These are phyloP conservation scores for Chloris gayana DNA, from an alignment of 176 grass and related monocot genomes.

Conservation along the genomic window DNA sequence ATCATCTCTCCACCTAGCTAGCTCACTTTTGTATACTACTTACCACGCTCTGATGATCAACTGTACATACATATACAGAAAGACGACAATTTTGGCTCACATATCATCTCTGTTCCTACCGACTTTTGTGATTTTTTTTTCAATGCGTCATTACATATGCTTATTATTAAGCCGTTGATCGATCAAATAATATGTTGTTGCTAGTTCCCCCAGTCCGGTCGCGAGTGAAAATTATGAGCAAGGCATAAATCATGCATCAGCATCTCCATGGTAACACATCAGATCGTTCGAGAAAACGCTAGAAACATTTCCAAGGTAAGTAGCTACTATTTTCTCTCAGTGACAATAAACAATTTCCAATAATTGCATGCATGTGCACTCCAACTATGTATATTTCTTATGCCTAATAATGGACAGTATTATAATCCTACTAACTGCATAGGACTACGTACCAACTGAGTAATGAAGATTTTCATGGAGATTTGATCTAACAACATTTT, in stretches of 20 bases:
- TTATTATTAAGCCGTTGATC: no score
- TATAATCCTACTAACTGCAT: background rate
- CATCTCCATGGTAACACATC: no score
- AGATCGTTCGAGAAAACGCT: background rate
- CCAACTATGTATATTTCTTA: background rate
- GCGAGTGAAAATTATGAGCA: no score
- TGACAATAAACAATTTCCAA: background rate
- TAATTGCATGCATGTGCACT: background rate
- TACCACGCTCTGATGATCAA: background rate
- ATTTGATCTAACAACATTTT: no score
- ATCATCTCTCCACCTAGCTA: background rate
- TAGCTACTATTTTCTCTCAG: no score
- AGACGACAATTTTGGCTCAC: background rate
- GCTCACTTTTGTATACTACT: background rate
- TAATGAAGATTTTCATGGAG: background rate
- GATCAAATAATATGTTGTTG: no score
- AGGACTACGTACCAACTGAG: background rate
- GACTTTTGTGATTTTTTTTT: background rate
- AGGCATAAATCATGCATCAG: no score
- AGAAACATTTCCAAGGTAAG: background rate
- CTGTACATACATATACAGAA: slow-evolving; percentile 26
- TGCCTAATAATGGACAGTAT: background rate
- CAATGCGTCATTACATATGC: background rate
- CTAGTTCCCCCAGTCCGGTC: no score
- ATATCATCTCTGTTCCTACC: background rate